These are phyloP conservation scores for Penicillium sp. DNA, from an alignment of 2,329 filamentous ascomycete genomes.

Conservation along the genomic window DNA sequence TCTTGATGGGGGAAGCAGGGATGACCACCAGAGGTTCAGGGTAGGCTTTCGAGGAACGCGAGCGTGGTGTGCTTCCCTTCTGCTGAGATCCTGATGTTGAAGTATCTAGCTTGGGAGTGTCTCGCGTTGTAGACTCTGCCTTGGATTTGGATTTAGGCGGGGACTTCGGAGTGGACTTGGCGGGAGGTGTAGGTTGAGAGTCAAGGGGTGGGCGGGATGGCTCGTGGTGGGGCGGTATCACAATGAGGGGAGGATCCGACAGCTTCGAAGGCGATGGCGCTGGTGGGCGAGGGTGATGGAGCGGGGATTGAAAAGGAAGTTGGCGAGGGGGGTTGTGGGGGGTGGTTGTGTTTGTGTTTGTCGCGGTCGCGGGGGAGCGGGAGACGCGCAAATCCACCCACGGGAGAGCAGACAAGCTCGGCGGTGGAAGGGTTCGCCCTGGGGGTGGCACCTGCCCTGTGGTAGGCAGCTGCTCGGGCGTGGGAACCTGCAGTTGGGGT, in stretches of 20 bases:
- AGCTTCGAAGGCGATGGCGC: background rate
- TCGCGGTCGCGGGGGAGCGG: background rate
- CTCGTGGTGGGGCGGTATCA: no score
- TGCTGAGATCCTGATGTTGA: background rate
- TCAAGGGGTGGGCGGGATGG: no score
- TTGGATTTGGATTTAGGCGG: background rate
- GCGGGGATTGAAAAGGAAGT: background rate
- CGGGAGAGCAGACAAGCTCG: background rate
- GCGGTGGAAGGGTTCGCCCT: background rate
- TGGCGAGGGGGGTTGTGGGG: background rate
- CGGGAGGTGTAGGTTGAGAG: background rate
- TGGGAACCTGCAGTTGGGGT: no score
- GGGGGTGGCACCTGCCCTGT: no score
- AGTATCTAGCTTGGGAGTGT: background rate
- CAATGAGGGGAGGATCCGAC: background rate
- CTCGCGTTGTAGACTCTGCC: background rate
- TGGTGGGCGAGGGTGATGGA: background rate
- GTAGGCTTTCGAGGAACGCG: constrained; percentile 1
- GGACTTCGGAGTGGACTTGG: background rate
- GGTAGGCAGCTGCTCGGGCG: no score
- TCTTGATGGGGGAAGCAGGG: constrained; percentile 11
- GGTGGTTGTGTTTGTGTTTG: background rate
- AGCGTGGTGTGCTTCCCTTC: background rate
- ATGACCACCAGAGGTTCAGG: constrained; percentile 18
- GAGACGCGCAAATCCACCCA: background rate